These are phyloP conservation scores for Komagataella populi DNA, from an alignment of 805 yeast genomes.

Conservation along the genomic window DNA sequence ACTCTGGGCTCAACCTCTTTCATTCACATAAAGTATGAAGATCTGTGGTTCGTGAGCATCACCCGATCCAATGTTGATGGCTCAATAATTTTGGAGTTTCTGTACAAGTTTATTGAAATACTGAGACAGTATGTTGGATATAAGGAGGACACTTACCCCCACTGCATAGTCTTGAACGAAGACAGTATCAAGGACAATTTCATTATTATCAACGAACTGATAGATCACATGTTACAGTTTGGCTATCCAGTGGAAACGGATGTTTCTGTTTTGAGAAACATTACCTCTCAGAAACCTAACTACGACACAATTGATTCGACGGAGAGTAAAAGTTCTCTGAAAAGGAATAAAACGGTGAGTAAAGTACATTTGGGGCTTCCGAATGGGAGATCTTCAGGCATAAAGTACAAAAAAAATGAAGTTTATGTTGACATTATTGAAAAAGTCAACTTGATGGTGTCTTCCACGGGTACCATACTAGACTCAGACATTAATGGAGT, in stretches of 20 bases:
- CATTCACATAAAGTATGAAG: slow-evolving; percentile 50
- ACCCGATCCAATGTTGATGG: slow-evolving; percentile 83
- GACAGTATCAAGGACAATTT: slow-evolving; percentile 50
- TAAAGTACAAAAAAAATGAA: slow-evolving; percentile 74
- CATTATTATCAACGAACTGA: slow-evolving; percentile 54
- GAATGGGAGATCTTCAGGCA: slow-evolving; percentile 20
- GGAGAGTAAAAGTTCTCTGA: neutral
- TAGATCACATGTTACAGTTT: slow-evolving; percentile 65
- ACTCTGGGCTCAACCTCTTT: slow-evolving; percentile 92
- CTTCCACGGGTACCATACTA: slow-evolving; percentile 48
- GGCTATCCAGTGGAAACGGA: slow-evolving; percentile 71
- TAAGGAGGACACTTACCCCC: neutral
- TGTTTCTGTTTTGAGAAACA: slow-evolving; percentile 20
- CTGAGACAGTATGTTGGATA: slow-evolving; percentile 18
- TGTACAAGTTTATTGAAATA: slow-evolving; percentile 46
- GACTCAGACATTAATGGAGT: slow-evolving; percentile 68
- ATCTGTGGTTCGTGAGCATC: slow-evolving; percentile 78
- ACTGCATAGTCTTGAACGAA: slow-evolving; percentile 25
- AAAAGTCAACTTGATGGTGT: slow-evolving; percentile 55
- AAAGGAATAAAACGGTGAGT: slow-evolving; percentile 7
- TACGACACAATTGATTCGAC: neutral
- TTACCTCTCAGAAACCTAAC: slow-evolving; percentile 8
- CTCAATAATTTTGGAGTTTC: slow-evolving; percentile 63
- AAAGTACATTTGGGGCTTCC: neutral
- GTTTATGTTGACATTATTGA: slow-evolving; percentile 67